Evolutionary conservation across 495 filamentous ascomycete genomes (phyloP).

Genomic region (Melanomma pulvis-pyrius): DNA sequence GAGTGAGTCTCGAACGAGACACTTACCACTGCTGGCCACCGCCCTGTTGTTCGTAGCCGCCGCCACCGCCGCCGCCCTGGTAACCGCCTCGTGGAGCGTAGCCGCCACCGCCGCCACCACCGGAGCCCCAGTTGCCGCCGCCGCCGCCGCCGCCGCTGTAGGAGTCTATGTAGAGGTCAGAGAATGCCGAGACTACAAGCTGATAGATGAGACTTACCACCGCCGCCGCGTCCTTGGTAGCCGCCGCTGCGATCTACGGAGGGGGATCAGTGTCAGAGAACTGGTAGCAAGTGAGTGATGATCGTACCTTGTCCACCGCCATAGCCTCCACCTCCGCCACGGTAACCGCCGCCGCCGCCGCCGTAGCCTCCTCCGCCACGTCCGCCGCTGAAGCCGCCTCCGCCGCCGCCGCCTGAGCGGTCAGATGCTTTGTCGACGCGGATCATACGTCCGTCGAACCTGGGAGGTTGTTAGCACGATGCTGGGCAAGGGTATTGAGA

Average conservation of each 20-base stretch:
- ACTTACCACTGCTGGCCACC: conserved; percentile 32
- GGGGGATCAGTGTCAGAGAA: background rate
- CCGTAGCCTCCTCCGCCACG: conserved; percentile 46
- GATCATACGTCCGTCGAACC: conserved; percentile 94
- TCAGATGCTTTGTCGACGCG: conserved; percentile 96
- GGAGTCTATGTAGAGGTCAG: conserved; percentile 6
- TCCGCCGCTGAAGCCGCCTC: conserved; percentile 47
- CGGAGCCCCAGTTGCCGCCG: conserved; percentile 17
- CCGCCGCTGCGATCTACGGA: background rate
- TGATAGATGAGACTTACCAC: background rate
- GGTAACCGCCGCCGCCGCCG: conserved; percentile 30
- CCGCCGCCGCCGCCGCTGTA: conserved; percentile 26
- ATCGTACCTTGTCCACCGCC: conserved; percentile 5
- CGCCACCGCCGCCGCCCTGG: conserved; percentile 15
- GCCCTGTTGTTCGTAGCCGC: conserved; percentile 16
- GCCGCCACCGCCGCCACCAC: conserved; percentile 12
- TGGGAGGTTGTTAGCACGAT: conserved; percentile 44
- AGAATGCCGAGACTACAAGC: background rate
- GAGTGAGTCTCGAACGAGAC: conserved; percentile 5
- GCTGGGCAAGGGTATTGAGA: background rate
- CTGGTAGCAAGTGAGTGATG: background rate
- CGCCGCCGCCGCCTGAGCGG: conserved; percentile 61
- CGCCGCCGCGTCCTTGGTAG: conserved; percentile 1
- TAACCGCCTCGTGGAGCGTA: conserved; percentile 22
- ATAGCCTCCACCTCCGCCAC: conserved; percentile 14